Conservation (phyloP, 345 rosid species). For the Gynandropsis gynandra region DNA sequence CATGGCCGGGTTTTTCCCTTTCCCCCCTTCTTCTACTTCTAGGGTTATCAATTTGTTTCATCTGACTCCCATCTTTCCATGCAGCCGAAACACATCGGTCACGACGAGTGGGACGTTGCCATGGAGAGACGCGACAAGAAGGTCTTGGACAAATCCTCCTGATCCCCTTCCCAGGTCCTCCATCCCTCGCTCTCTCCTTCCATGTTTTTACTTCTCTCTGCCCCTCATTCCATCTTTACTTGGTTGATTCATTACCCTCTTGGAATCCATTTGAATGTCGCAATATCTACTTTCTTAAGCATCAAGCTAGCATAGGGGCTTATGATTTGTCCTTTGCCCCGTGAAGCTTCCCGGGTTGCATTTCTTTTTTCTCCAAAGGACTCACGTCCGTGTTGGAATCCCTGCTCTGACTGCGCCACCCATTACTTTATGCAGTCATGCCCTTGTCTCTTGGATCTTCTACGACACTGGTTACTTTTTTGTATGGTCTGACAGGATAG, state of each 20-base stretch:
- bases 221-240: neutral
- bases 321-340: neutral
- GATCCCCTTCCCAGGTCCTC: conserved; percentile 17
- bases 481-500: neutral
- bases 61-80: neutral
- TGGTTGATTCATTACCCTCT: too few species aligned
- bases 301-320: neutral
- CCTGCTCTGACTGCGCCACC: neutral
- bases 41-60: conserved; percentile 10
- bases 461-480: too few species aligned
- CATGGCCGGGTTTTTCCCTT: conserved; percentile 64
- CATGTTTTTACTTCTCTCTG: neutral
- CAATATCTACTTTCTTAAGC: neutral
- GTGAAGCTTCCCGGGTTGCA: conserved; percentile 3
- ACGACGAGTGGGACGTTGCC: conserved; percentile 89
- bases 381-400: conserved; percentile 2
- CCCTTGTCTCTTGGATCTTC: too few species aligned
- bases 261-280: neutral
- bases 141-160: conserved; percentile 59
- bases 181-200: conserved; percentile 13
- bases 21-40: conserved; percentile 1
- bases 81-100: conserved; percentile 90
- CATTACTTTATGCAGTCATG: too few species aligned
- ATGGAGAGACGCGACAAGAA: conserved; percentile 95
- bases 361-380: neutral